These are phyloP conservation scores for Xylariaceae sp. DNA, from an alignment of 2,329 filamentous ascomycete species.

Conservation along the genomic window DNA sequence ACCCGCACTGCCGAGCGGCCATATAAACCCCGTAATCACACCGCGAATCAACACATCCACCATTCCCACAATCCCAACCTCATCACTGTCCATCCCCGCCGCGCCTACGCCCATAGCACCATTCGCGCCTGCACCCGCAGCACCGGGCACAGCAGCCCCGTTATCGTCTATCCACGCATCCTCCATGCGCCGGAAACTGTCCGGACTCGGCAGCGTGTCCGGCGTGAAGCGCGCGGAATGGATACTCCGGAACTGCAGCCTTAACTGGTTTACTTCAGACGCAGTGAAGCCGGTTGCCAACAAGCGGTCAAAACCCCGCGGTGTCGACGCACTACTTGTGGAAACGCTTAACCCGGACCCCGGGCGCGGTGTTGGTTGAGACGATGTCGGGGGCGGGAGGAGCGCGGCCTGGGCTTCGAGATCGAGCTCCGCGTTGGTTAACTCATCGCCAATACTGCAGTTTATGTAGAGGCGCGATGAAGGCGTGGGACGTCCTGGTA, in stretches of 20 bases:
- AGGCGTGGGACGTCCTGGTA: conserved; percentile 44
- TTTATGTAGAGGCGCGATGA: conserved; percentile 73
- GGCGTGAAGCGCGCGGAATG: conserved; percentile 78
- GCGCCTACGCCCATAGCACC: conserved; percentile 32
- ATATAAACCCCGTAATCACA: conserved; percentile 89
- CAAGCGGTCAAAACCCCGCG: conserved; percentile 83
- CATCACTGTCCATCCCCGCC: conserved; percentile 40
- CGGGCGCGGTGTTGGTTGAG: conserved; percentile 2
- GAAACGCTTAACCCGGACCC: conserved; percentile 6
- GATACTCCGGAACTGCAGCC: conserved; percentile 83
- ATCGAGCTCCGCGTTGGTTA: conserved; percentile 63
- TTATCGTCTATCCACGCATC: conserved; percentile 85
- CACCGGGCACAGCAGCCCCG: conserved; percentile 30
- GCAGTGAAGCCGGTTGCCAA: conserved; percentile 74
- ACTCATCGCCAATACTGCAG: conserved; percentile 78
- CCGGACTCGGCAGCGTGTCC: conserved; percentile 79
- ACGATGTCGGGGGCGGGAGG: conserved; percentile 12
- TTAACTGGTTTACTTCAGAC: conserved; percentile 75
- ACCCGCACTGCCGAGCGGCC: conserved; percentile 78
- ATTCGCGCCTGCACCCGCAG: conserved; percentile 31
- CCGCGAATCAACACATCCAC: conserved; percentile 85
- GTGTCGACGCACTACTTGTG: conserved; percentile 34
- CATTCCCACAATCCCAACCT: conserved; percentile 47
- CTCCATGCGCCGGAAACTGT: conserved; percentile 71
- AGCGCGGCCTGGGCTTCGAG: conserved; percentile 53